Percentiles rank a stretch among this genome's conserved stretches.
These are phyloP conservation scores for Tylopilus sp. DNA, from an alignment of 768 basidiomycete genomes.

Conservation along the genomic window DNA sequence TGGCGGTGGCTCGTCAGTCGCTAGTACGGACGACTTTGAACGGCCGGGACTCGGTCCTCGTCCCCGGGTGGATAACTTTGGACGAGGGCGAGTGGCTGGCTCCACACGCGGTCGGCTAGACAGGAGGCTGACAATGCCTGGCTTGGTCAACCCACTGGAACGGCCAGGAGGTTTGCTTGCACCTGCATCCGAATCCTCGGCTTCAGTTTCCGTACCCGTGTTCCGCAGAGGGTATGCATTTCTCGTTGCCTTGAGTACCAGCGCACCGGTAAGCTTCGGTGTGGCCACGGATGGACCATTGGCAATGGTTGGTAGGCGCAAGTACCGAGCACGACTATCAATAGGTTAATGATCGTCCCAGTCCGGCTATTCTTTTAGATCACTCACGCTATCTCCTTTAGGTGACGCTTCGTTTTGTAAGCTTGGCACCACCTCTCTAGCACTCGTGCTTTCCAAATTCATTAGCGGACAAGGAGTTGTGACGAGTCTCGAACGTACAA, in stretches of 20 bases:
- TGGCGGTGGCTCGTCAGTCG: conserved; percentile 21
- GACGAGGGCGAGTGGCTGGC: conserved; percentile 23
- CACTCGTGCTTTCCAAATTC: conserved; percentile 38
- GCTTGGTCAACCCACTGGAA: conserved; percentile 26
- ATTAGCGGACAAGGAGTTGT: conserved; percentile 4
- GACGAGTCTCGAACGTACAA: conserved; percentile 42
- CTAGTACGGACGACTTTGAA: conserved; percentile 23
- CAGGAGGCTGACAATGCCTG: conserved; percentile 39
- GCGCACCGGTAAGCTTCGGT: conserved; percentile 28
- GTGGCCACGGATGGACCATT: conserved; percentile 34
- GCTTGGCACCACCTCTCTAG: conserved; percentile 68
- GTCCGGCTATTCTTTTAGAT: conserved; percentile 8
- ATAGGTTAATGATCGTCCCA: conserved; percentile 26
- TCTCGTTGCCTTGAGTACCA: conserved; percentile 28
- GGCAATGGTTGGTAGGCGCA: conserved; percentile 62
- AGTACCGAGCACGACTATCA: conserved; percentile 73
- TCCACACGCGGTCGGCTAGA: conserved; percentile 31
- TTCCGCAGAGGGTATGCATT: conserved; percentile 31
- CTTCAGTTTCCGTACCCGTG: conserved; percentile 25
- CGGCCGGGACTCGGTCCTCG: conserved; percentile 33
- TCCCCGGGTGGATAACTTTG: conserved; percentile 24
- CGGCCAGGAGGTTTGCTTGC: conserved; percentile 24
- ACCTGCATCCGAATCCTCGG: conserved; percentile 31
- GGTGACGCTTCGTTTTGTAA: conserved; percentile 65
- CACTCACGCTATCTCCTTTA: conserved; percentile 82